Base-by-base conservation (phyloP, 2,329 filamentous ascomycete genomes). In the Penicillium sp. region DNA sequence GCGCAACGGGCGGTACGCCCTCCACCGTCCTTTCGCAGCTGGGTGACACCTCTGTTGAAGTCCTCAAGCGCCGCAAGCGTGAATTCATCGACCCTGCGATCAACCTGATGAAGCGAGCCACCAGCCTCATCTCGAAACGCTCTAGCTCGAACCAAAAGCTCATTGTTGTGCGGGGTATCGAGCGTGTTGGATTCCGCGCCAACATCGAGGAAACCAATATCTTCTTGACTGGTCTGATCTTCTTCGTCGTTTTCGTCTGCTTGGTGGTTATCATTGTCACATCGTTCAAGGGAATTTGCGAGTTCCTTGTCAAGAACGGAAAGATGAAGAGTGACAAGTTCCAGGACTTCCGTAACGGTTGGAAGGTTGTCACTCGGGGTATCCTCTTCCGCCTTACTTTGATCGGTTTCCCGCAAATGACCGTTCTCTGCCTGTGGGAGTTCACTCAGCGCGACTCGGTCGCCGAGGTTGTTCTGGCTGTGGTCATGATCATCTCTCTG, bases 391-490 rank as follows among this genome's bases (percentile, higher is more conserved):
- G 94, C 64, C 83, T 96, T 70, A 87, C 93, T 43, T 83, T 97
- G 40, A 95, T 97, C 69, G 92, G 92, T 63, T 96, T 92, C 79
- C 92, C 94, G 19, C 91, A 96, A 73, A 92, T 97, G 84, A 87
- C 88, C 50, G 90, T 96, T 55, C 85, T 97, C 55, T 96, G 91
- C 75, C 83, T 97, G 65, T 97, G 94, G 94, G 92, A 98, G 75
- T 89, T 97, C 60, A 96, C 92, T 4, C 83, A 88, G 69, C 84
- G 85, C 62, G 93, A 98, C 76, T 97, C 94, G 1, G 82, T 89
- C 6, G 94, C 92, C 31, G 88, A 95, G 73, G 85, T 97, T 50
- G 89, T 96, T 40, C 82, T 97, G 27, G 93, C 92, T 46, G 85
- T 96, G 62, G 91, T 96, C 76, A 96, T 96, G 82, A 85, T 97